A percentile compares a stretch with the other conserved stretches of the same genome.
Evolutionary conservation across 2,329 filamentous ascomycete species (phyloP).

Genomic region (Diaporthe longicolla): DNA sequence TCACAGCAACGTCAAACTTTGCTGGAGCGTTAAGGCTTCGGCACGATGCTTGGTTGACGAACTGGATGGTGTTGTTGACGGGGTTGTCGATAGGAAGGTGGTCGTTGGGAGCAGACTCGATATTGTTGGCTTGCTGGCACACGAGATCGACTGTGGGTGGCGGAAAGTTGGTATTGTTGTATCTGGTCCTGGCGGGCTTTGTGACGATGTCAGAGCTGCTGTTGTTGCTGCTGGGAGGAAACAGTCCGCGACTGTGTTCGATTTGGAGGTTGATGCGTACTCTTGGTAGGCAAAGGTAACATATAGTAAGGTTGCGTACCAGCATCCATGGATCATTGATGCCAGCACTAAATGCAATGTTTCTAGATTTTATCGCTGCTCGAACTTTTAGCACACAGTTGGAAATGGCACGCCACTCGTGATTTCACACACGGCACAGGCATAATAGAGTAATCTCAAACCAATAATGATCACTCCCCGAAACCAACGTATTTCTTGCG

Average conservation of each 20-base stretch:
- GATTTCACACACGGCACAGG: no score
- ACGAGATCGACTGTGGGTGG: background rate
- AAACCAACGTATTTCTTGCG: no score
- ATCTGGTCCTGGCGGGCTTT: background rate
- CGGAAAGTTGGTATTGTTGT: conserved; percentile 1
- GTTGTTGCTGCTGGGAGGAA: conserved; percentile 4
- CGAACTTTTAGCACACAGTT: background rate
- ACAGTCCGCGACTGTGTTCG: background rate
- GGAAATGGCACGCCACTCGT: background rate
- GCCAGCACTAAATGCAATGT: background rate
- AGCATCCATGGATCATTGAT: no score
- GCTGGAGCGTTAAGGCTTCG: background rate
- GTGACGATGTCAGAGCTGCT: background rate
- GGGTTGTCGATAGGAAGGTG: background rate
- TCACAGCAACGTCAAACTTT: background rate
- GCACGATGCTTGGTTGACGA: background rate
- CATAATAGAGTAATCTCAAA: no score
- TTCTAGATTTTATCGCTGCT: background rate
- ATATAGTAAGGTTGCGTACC: background rate
- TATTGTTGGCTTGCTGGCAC: background rate
- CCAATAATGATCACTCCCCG: no score
- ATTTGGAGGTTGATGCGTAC: background rate
- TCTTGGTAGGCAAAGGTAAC: background rate
- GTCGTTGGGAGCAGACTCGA: background rate
- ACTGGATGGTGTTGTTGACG: background rate